Base-by-base conservation (phyloP, 2,329 filamentous ascomycete genomes). In the Colletotrichum orbiculare region DNA sequence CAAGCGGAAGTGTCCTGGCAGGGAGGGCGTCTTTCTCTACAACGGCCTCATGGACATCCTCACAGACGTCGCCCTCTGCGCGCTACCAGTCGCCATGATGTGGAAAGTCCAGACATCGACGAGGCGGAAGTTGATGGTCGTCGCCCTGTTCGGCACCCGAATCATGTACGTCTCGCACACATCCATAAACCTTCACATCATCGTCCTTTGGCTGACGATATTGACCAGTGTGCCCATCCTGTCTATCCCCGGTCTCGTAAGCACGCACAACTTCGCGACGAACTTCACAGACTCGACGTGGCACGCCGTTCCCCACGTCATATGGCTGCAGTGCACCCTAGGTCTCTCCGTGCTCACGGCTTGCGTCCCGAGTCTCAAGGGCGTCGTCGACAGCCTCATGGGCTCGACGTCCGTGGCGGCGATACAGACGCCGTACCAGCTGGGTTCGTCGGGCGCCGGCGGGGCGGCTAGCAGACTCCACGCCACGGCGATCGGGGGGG, bases 301-400 rank as follows among this genome's bases (percentile, higher is more conserved):
- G 55, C 9, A 48, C 17, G 55, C 55, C 11, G 55, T 58, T 6
- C 45, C 34, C 1, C 45, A 50, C 37, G 8, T 43, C n/a, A 50
- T 50, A 12, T 58, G 55, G 55, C 2, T 49, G 8, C 45, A 58
- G n/a, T 37, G 37, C 37, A 41, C 55, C 10, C 55, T 58, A 12
- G 55, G 55, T 13, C 17, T 58, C 13, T 58, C 55, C 1, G 46
- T 58, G 4, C 45, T 58, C 41, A 58, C 55, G 34, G 55, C 55
- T 8, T 58, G 55, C 35, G 35, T 58, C 4, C 55, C 55, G 12
- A 58, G 55, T 33, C 43, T 58, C 12, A 58, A 58, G 35, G 46
- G 55, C 15, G 55, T 50, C 45, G 43, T 58, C 12, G 55, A 58
- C 17, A 58, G 55, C 17, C 45, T 58, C 37, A 38, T 58, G 15